Conservation (phyloP, 23 red algal species). For the Gracilariopsis chorda region DNA sequence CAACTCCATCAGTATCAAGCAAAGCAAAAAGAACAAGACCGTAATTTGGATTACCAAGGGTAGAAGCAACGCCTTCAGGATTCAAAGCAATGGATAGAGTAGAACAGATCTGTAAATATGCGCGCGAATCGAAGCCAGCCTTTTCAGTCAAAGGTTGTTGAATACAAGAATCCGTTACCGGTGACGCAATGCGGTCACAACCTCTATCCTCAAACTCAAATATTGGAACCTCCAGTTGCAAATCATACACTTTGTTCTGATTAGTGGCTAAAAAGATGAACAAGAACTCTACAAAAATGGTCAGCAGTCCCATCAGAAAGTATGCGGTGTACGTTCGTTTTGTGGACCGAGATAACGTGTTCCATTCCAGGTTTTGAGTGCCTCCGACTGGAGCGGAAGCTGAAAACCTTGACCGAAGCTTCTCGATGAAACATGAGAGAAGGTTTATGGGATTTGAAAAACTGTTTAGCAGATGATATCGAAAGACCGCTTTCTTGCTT, state of each 20-base stretch:
- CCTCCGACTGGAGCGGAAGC: too few species aligned
- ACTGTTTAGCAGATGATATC: background rate
- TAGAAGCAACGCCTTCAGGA: background rate
- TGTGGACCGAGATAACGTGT: background rate
- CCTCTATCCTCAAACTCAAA: slow-evolving; percentile 1
- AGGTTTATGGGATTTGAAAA: background rate
- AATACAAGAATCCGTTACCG: background rate
- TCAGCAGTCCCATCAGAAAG: background rate
- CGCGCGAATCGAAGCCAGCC: background rate
- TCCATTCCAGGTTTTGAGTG: too few species aligned
- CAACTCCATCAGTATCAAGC: background rate
- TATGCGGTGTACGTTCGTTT: too few species aligned
- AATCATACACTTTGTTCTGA: background rate
- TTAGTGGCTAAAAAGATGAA: slow-evolving; percentile 6
- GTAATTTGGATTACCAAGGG: too few species aligned
- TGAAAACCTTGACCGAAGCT: too few species aligned
- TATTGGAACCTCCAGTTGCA: background rate
- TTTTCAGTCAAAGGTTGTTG: background rate
- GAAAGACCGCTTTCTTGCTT: background rate
- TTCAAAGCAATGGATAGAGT: background rate
- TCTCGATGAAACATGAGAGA: background rate
- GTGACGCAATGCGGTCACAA: background rate
- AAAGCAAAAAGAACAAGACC: background rate
- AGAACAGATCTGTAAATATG: background rate
- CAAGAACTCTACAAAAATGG: background rate